Evolutionary conservation across 805 yeast species (phyloP), one percentile per base, ranked within the genome.

Genomic region (Metschnikowia noctiluminum): DNA sequence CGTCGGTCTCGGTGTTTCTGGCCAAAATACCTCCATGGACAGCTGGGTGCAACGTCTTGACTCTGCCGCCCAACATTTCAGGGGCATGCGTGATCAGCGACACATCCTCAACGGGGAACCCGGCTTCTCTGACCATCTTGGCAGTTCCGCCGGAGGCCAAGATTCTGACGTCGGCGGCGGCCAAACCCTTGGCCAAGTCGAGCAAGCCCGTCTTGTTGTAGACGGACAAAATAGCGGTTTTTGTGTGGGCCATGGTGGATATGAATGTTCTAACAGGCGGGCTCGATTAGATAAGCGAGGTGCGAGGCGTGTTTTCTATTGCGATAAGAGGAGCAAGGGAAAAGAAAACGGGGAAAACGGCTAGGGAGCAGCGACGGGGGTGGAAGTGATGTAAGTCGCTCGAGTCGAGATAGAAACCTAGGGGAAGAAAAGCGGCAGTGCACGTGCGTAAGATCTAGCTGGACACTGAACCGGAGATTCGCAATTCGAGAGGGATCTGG

Each of bases 71-170:
- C 59, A 94, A 79, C 96, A 94, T 94, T 73, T 94, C 99, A 45
- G 99, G 99, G 37, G 98, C 98, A 65, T 94, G 96, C 35, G 99
- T 94, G 68, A 94, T 89, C 51, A 94, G 68, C 37, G 95, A 84
- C 37, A 94, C 97, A 64, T 94, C 99, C 58, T 92, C 96, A 14
- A 94, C 98, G 40, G 96, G 92, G 82, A 94, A 92, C 11, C 98
- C 98, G 48, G 97, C 96, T 70, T 91, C 99, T 67, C 96, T 85
- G 49, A 94, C 84, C 77, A 94, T 77, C 63, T 80, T 82, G 49
- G 99, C 96, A 47, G 99, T 94, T 66, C 99, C 99, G 53, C 99
- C 99, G 37, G 97, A 89, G 45, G 98, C 99, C 50, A 94, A 79
- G 56, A 94, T 83, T 62, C 97, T 84, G 58, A 94, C 97, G 55